Evolutionary conservation across 192 early-diverging fungal species (phyloP), one percentile per base, ranked within the genome.

Genomic region (Backusella circina): DNA sequence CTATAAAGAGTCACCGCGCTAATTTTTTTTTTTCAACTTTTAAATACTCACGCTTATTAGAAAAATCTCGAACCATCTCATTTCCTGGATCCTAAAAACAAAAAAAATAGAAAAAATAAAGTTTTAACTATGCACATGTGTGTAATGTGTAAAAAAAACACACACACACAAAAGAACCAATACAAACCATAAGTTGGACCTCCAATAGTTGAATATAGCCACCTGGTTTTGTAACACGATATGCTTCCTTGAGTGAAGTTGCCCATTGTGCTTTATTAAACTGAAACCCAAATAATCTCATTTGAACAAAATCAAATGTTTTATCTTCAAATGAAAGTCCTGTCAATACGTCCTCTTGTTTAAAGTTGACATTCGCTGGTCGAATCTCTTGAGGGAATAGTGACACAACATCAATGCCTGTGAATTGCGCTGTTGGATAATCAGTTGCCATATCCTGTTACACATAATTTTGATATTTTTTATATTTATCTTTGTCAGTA

Each of bases 261-360:
- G 37, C 39, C 78, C 78, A 79, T 71, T 71, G 72, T 26, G 36
- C 38, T 18, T 18, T 32, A 41, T 70, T 61, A 26, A 79, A 50
- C 4, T 39, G 73, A 10, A 75, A 71, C 13, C 54, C 65, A 50
- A 79, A 70, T 6, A 70, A 28, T 31, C 78, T n/a, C 73, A 79
- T 75, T 21, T 79, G 78, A 31, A 79, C 78, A 44, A 79, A 71
- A 21, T 79, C 78, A 71, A 79, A 79, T 37, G 64, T 71, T 65
- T 79, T 65, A 21, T 79, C 78, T 35, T 70, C 18, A 44, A 71
- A 74, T 16, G 44, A 32, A 26, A 79, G 44, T 26, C 78, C 78
- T 23, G 61, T 35, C 13, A 79, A 54, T 15, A 79, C 47, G 57
- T 75, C 54, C 16, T 28, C 47, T 35, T 75, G 26, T 41, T 79